A percentile compares a stretch with the other conserved stretches of the same genome.
Conservation (phyloP, 208 protist genomes). For the Kentomonas sorsogonicus region DNA sequence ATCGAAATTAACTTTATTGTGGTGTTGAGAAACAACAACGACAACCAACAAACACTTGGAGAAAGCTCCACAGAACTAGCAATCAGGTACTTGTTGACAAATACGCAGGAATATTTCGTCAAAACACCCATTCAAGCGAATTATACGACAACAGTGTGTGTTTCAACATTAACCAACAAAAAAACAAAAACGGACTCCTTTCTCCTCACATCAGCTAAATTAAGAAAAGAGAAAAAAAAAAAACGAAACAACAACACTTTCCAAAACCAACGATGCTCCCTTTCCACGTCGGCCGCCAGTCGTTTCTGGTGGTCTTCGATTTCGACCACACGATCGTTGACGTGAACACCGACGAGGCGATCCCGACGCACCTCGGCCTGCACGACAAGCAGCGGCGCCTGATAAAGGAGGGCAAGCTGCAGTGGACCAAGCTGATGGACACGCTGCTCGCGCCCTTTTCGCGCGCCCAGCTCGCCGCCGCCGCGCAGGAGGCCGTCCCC, state of each 20-base stretch:
- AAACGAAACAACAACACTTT: conserved; percentile 18
- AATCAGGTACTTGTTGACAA: too few relatives aligned
- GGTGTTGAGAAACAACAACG: too few relatives aligned
- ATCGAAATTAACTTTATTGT: too few relatives aligned
- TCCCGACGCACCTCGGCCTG: conserved; percentile 50
- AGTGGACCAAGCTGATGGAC: conserved; percentile 81
- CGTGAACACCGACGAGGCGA: conserved; percentile 82
- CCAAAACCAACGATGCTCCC: too few relatives aligned
- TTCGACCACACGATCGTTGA: conserved; percentile 86
- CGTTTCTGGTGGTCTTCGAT: conserved; percentile 87
- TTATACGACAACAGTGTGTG: too few relatives aligned
- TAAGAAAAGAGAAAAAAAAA: conserved; percentile 11
- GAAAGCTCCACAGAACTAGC: too few relatives aligned
- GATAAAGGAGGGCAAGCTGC: conserved; percentile 27
- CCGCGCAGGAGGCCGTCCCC: conserved; percentile 39
- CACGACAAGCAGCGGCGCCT: conserved; percentile 25
- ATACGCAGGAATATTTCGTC: too few relatives aligned
- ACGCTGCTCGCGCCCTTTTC: conserved; percentile 61
- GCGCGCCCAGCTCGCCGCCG: conserved; percentile 33
- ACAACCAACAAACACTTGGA: too few relatives aligned
- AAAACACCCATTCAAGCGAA: too few relatives aligned
- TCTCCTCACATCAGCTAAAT: too few relatives aligned
- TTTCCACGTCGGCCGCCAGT: conserved; percentile 69
- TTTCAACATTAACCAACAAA: too few relatives aligned
- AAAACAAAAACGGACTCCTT: too few relatives aligned